phyloP scores from a whole-genome alignment of 225 moss, liverwort and hornwort species.

The Marchantia polymorpha region DNA sequence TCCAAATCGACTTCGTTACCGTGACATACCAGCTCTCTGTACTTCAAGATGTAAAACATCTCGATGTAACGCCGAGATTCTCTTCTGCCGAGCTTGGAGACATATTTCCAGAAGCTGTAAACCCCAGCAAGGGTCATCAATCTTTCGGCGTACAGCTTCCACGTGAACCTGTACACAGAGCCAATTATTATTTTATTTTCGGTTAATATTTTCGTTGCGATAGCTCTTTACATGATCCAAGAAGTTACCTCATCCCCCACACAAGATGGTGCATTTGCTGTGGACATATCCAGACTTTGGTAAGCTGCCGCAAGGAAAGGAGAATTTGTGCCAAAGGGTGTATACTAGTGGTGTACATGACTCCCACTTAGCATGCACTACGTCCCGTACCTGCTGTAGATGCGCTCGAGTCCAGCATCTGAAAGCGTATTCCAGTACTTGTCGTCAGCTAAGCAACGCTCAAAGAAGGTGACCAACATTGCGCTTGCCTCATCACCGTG shows the following conservation, averaged over 20 bases:
- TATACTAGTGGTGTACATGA: no score
- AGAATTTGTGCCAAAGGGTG: no score
- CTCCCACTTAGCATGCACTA: no score
- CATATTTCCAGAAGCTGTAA: constrained; percentile 91
- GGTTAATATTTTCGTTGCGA: no score
- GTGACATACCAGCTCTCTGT: constrained; percentile 66
- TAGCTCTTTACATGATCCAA: no score
- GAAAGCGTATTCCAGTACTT: constrained; percentile 62
- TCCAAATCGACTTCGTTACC: neutral
- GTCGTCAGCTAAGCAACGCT: constrained; percentile 47
- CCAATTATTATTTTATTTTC: neutral
- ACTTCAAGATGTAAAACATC: constrained; percentile 89
- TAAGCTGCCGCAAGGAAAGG: no score
- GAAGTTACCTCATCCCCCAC: no score
- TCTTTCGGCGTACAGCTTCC: constrained; percentile 79
- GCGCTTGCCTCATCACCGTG: constrained; percentile 46
- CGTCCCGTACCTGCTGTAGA: constrained; percentile 56
- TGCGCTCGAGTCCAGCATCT: constrained; percentile 66
- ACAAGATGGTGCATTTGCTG: no score
- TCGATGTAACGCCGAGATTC: constrained; percentile 76
- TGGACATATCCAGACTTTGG: no score
- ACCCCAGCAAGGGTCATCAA: constrained; percentile 86
- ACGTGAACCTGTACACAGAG: constrained; percentile 60
- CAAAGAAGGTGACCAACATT: constrained; percentile 63
- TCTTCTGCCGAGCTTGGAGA: constrained; percentile 65